These are phyloP conservation scores for Metarhizium humberi DNA, from an alignment of 2,329 filamentous ascomycete genomes.

Conservation along the genomic window DNA sequence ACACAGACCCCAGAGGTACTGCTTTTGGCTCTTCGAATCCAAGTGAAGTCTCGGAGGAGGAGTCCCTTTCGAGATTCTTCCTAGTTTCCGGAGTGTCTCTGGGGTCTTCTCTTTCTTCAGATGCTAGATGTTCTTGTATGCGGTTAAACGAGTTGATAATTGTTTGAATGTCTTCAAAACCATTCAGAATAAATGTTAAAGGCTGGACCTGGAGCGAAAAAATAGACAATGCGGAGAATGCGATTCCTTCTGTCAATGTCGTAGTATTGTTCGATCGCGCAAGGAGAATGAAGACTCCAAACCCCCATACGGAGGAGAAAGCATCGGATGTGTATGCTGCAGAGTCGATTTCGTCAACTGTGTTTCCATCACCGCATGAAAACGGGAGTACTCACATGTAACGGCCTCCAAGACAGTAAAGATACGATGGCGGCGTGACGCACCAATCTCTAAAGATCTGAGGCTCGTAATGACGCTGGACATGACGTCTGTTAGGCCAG, in stretches of 20 bases:
- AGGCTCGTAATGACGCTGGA: constrained; percentile 22
- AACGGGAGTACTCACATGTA: constrained; percentile 8
- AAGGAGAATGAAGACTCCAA: constrained; percentile 9
- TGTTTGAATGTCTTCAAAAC: constrained; percentile 10
- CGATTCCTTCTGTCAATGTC: constrained; percentile 8
- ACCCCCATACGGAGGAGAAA: constrained; percentile 11
- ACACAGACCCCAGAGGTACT: neutral
- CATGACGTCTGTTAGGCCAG: constrained; percentile 26
- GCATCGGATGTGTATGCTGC: constrained; percentile 9
- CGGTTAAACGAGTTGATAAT: constrained; percentile 12
- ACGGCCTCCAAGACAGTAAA: constrained; percentile 9
- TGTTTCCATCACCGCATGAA: too few species aligned
- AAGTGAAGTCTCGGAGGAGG: neutral
- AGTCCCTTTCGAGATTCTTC: neutral
- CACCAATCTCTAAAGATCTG: constrained; percentile 24
- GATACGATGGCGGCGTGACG: constrained; percentile 16
- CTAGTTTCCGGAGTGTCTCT: neutral
- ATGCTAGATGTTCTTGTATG: constrained; percentile 11
- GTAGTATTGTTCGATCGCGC: constrained; percentile 3
- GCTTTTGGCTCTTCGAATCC: neutral
- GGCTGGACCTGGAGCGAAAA: constrained; percentile 11
- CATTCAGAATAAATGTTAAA: constrained; percentile 8
- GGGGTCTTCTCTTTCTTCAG: constrained; percentile 8
- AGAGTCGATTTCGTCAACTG: too few species aligned
- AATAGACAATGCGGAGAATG: constrained; percentile 10